Evolutionary conservation across 164 flowering plant genomes (phyloP), one percentile per base, ranked within the genome.

Genomic region (Annona squamosa): DNA sequence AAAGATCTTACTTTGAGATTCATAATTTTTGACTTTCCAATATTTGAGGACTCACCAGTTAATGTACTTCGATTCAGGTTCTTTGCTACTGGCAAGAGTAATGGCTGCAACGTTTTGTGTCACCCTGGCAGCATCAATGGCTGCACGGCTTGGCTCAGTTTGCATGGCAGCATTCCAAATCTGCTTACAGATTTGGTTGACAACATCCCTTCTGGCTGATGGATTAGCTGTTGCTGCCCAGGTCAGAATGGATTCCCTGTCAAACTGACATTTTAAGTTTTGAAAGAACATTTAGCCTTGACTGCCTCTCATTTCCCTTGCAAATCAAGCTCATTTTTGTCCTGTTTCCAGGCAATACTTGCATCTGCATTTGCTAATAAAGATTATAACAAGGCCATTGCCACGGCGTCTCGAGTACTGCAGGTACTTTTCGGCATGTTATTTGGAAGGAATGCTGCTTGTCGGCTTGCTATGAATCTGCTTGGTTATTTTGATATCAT

Each of bases 111-210:
- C 99, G 71, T 83, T 89, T 68, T 96, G 99, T 77, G 98, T 93
- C 75, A 96, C 99, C 46, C 74, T 93, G 72, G 87, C 97, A 16
- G 93, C 99, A 63, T 88, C 99, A 59, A 69, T 89, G 88, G 97
- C 98, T 72, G 96, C 99, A 70, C 78, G 94, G 56, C 82, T 82
- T 37, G 99, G 98, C 46, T 3, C 98, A 44, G 86, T 85, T 3
- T 85, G 87, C 18, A 96, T 96, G 99, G 99, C 98, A 76, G 97
- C 98, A 42, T 96, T 96, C 72, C 99, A 96, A 75, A 78, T 92
- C 45, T 91, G 97, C 84, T 80, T 96, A 68, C 99, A 96, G 71
- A 86, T 96, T 69, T 93, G 97, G 99, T 26, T 93, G 82, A 82
- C 95, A 7, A 86, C 97, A 47, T 96, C 99, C 4, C 97, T 86